These are phyloP conservation scores for Microcyclospora pomicola DNA, from an alignment of 2,329 filamentous ascomycete genomes.

Conservation along the genomic window DNA sequence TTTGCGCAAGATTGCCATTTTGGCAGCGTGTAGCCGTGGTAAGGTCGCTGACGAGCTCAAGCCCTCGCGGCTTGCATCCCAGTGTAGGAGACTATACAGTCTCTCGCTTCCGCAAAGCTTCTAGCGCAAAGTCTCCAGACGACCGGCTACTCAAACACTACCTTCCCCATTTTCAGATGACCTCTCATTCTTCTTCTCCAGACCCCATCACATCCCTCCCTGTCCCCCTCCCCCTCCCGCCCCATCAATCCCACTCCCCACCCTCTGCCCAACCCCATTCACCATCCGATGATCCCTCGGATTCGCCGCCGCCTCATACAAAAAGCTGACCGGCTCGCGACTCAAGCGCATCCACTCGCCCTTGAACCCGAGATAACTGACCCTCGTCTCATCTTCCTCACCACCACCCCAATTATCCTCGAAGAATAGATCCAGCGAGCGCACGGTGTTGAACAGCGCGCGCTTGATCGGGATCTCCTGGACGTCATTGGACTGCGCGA, in stretches of 20 bases:
- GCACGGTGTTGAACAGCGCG: conserved; percentile 78
- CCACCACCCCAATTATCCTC: conserved; percentile 72
- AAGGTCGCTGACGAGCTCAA: too few relatives aligned
- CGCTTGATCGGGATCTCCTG: conserved; percentile 81
- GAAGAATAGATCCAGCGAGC: conserved; percentile 71
- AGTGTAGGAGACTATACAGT: too few relatives aligned
- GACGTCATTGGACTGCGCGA: conserved; percentile 64
- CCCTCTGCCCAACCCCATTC: conserved; percentile 22
- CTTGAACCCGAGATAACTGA: conserved; percentile 82
- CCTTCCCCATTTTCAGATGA: too few relatives aligned
- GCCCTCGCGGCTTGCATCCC: too few relatives aligned
- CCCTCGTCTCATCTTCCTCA: conserved; percentile 63
- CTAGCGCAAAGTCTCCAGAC: too few relatives aligned
- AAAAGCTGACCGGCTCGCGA: conserved; percentile 66
- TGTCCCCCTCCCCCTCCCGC: conserved; percentile 9
- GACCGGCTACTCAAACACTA: too few relatives aligned
- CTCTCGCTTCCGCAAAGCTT: too few relatives aligned
- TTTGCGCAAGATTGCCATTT: too few relatives aligned
- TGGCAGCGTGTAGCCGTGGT: too few relatives aligned
- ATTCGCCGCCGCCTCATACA: conserved; percentile 91
- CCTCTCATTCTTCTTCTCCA: too few relatives aligned
- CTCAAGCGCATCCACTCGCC: conserved; percentile 86
- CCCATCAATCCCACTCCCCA: conserved; percentile 22
- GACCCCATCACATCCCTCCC: neutral
- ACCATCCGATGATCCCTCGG: conserved; percentile 63